Evolutionary conservation across 306 rosid species (phyloP).

Genomic region (Quercus rubra): DNA sequence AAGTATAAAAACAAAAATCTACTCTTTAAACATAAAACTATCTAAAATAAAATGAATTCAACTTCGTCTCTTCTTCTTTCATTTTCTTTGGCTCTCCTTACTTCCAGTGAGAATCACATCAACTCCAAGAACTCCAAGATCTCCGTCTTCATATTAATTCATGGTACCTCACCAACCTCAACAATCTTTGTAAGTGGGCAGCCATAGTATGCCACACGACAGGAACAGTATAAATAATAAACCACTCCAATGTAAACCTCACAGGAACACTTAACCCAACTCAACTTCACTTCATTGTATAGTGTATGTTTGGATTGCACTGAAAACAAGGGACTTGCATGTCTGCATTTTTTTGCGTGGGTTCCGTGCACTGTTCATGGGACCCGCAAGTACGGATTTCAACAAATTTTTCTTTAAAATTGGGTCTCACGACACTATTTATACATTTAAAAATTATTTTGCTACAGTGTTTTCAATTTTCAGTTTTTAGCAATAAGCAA

Average conservation of each 20-base stretch:
- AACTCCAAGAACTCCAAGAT: constrained; percentile 52
- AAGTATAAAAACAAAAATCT: too few species aligned
- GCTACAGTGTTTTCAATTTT: too few species aligned
- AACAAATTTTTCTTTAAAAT: too few species aligned
- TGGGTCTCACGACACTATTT: rapidly evolving
- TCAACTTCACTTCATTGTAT: background rate
- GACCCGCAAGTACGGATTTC: rapidly evolving
- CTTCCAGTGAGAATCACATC: constrained; percentile 39
- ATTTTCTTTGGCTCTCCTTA: constrained; percentile 24
- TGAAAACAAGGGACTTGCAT: too few species aligned
- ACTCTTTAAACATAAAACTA: too few species aligned
- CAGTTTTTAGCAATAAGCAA: rapidly evolving
- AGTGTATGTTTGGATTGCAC: too few species aligned
- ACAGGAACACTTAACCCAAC: background rate
- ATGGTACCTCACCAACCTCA: constrained; percentile 52
- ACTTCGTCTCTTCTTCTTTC: background rate
- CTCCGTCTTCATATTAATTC: constrained; percentile 30
- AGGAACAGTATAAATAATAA: constrained; percentile 14
- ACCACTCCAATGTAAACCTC: constrained; percentile 13
- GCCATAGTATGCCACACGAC: constrained; percentile 42
- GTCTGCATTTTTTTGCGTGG: too few species aligned
- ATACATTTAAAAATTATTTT: too few species aligned
- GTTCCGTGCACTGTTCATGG: too few species aligned
- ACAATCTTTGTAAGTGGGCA: constrained; percentile 51
- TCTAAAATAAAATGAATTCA: too few species aligned